These are phyloP conservation scores for Cinchona pubescens DNA, from an alignment of 257 asterid species.

Conservation along the genomic window DNA sequence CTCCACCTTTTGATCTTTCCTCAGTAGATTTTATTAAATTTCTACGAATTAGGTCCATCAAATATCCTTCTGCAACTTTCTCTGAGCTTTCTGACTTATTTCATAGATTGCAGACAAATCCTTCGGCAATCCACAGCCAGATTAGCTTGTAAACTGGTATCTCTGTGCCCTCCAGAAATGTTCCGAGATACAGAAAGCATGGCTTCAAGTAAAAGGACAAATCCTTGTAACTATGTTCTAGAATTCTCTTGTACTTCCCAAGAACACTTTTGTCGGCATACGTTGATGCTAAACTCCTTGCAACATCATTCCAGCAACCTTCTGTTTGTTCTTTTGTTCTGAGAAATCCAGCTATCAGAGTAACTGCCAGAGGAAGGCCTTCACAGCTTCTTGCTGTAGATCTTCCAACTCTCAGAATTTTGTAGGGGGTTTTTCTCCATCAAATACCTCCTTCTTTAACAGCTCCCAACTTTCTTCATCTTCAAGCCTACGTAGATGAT, in stretches of 20 bases:
- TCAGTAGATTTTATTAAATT: background rate
- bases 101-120: conserved; percentile 13
- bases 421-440: background rate
- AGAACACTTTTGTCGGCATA: background rate
- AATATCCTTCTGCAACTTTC: conserved; percentile 19
- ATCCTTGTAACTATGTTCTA: conserved; percentile 13
- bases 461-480: conserved; percentile 13
- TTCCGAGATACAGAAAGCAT: conserved; percentile 21
- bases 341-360: conserved; percentile 19
- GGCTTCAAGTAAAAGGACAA: conserved; percentile 18
- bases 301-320: conserved; percentile 7
- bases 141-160: conserved; percentile 10
- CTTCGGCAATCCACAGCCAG: conserved; percentile 18
- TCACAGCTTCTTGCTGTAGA: conserved; percentile 1
- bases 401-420: background rate
- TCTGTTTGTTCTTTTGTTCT: background rate
- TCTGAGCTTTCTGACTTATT: conserved; percentile 1
- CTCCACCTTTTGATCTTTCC: background rate
- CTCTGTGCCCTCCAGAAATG: conserved; percentile 7
- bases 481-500: conserved; percentile 12
- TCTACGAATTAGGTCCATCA: conserved; percentile 16
- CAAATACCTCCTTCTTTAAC: conserved; percentile 9
- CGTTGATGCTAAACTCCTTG: background rate
- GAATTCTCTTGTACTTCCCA: background rate
- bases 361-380: conserved; percentile 19